Percentiles rank a stretch among this genome's conserved stretches.
Evolutionary conservation across 2,329 filamentous ascomycete species (phyloP).

Genomic region (Pseudonectria foliicola): DNA sequence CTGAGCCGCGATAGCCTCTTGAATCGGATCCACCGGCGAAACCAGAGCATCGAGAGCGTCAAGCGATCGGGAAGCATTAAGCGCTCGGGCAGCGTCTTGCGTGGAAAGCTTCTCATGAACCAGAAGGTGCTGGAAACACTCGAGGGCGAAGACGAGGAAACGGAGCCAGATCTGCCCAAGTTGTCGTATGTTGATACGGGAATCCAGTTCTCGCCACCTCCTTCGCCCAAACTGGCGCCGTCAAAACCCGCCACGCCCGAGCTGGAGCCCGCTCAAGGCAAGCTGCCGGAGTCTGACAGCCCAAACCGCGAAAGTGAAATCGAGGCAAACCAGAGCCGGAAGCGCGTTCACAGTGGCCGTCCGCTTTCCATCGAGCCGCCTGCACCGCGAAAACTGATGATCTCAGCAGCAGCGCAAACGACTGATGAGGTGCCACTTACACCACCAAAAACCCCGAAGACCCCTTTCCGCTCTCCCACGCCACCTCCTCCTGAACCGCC

Average conservation of each 20-base stretch:
- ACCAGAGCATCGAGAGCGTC: conserved; percentile 52
- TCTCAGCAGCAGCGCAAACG: conserved; percentile 59
- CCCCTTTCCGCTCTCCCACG: conserved; percentile 34
- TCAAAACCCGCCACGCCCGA: conserved; percentile 37
- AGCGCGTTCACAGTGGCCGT: conserved; percentile 53
- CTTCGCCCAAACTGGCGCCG: conserved; percentile 54
- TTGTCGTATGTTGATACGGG: conserved; percentile 64
- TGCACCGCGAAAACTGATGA: conserved; percentile 42
- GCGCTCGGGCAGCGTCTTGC: conserved; percentile 46
- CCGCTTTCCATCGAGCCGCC: conserved; percentile 43
- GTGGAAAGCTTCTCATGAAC: conserved; percentile 47
- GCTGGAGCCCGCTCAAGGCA: conserved; percentile 29
- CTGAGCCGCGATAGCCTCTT: conserved; percentile 51
- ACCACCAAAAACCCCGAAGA: conserved; percentile 58
- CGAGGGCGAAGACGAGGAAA: conserved; percentile 47
- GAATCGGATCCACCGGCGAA: conserved; percentile 43
- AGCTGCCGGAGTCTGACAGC: conserved; percentile 35
- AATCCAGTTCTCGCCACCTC: conserved; percentile 77
- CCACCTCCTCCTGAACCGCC: conserved; percentile 36
- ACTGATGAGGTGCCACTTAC: conserved; percentile 51
- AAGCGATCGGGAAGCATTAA: conserved; percentile 48
- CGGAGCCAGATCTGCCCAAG: conserved; percentile 28
- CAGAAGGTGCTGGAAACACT: conserved; percentile 48
- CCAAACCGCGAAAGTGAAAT: conserved; percentile 48
- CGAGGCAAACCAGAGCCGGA: conserved; percentile 67